Percentiles rank a stretch among this genome's conserved stretches.
Evolutionary conservation across 768 basidiomycete genomes (phyloP).

Genomic region (Leccinum subtestaceum): DNA sequence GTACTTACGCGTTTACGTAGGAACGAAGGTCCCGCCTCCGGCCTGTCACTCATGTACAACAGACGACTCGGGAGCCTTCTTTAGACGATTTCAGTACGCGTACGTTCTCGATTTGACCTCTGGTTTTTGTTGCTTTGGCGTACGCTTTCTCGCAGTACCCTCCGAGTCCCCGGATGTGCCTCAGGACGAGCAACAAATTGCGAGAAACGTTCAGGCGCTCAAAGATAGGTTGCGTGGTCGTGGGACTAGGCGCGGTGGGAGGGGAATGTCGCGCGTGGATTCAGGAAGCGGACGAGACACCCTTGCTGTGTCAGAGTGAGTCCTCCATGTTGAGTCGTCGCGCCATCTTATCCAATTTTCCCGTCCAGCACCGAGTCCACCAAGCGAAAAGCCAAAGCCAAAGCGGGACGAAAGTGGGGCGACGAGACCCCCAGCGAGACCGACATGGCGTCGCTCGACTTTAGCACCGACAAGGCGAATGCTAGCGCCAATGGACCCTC

Average conservation of each 20-base stretch:
- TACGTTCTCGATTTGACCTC: slow-evolving; percentile 26
- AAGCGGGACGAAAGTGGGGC: slow-evolving; percentile 90
- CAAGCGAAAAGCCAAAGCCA: slow-evolving; percentile 63
- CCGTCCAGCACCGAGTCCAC: slow-evolving; percentile 54
- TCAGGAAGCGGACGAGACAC: slow-evolving; percentile 60
- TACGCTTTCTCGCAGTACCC: slow-evolving; percentile 36
- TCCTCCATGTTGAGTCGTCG: slow-evolving; percentile 5
- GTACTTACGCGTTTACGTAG: slow-evolving; percentile 34
- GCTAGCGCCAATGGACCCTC: slow-evolving; percentile 25
- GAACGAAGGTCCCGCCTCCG: slow-evolving; percentile 70
- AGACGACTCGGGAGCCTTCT: slow-evolving; percentile 43
- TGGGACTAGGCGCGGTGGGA: slow-evolving; percentile 57
- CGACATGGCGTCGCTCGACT: slow-evolving; percentile 94
- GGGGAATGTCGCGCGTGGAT: slow-evolving; percentile 45
- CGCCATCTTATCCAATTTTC: slow-evolving; percentile 21
- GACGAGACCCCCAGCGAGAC: slow-evolving; percentile 73
- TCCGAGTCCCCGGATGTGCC: slow-evolving; percentile 48
- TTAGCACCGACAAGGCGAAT: slow-evolving; percentile 60
- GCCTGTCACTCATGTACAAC: slow-evolving; percentile 33
- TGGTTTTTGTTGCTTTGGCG: not conserved
- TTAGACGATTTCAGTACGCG: slow-evolving; percentile 60
- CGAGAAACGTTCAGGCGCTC: slow-evolving; percentile 86
- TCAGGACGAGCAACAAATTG: slow-evolving; percentile 85
- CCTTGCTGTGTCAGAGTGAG: slow-evolving; percentile 70
- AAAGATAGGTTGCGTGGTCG: slow-evolving; percentile 81